phyloP scores from a whole-genome alignment of 208 protist genomes.

The Endotrypanum monterogeii region DNA sequence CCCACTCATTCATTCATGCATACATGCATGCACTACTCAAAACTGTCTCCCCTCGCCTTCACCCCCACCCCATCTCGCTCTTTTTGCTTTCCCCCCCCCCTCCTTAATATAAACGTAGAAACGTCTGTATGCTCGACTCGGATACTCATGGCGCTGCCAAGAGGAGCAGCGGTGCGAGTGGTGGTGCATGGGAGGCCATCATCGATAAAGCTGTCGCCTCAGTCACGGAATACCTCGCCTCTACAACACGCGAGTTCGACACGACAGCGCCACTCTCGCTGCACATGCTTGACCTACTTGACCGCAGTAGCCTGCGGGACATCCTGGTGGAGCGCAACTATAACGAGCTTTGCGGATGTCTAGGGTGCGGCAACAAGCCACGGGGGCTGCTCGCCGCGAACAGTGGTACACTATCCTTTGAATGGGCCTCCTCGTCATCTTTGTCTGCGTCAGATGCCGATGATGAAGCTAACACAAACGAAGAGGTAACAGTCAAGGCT shows the following conservation, averaged over 20 bases:
- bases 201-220: conserved; percentile 60
- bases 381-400: conserved; percentile 23
- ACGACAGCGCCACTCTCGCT: conserved; percentile 29
- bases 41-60: not conserved
- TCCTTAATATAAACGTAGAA: not conserved
- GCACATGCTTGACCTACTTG: conserved; percentile 67
- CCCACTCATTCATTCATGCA: not conserved
- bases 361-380: conserved; percentile 58
- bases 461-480: conserved; percentile 7
- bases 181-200: conserved; percentile 64
- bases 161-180: not conserved
- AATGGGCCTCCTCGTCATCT: conserved; percentile 20
- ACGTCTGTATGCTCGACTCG: not conserved
- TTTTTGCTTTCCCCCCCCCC: not conserved
- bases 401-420: conserved; percentile 7
- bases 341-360: conserved; percentile 54
- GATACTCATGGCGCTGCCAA: not conserved
- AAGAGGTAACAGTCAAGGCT: not conserved
- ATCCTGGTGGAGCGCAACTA: conserved; percentile 75
- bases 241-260: conserved; percentile 48
- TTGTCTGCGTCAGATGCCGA: conserved; percentile 5
- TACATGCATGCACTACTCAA: not conserved
- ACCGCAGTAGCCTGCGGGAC: conserved; percentile 53
- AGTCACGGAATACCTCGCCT: conserved; percentile 58
- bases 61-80: not conserved